Conservation (phyloP, 176 grass and related monocot genomes). For the Musa acuminata region DNA sequence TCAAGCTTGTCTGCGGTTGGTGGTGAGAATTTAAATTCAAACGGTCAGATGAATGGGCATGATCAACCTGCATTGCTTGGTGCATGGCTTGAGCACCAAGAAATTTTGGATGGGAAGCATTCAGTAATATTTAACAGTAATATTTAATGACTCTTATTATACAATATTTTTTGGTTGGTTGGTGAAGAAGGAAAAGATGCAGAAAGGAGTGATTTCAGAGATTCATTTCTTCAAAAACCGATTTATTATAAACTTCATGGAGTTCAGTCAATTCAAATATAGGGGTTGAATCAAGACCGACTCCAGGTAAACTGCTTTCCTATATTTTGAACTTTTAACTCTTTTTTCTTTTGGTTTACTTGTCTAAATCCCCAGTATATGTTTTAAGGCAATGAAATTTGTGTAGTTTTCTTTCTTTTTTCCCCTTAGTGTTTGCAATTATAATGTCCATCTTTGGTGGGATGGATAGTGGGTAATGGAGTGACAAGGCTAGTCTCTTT, state of each 20-base stretch:
- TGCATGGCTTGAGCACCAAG: constrained; percentile 62
- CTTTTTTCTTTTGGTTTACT: background rate
- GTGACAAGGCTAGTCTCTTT: no score
- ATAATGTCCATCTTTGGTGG: no score
- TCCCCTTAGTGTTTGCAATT: no score
- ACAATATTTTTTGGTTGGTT: constrained; percentile 62
- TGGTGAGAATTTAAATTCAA: constrained; percentile 21
- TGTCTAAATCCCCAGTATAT: background rate
- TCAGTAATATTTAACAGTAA: constrained; percentile 17
- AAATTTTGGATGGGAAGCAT: constrained; percentile 23
- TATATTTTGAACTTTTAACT: background rate
- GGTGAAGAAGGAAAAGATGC: constrained; percentile 18
- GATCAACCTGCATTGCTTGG: constrained; percentile 45
- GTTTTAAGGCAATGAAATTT: no score
- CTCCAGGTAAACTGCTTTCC: background rate
- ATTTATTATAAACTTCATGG: background rate
- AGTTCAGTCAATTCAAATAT: background rate
- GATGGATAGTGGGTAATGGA: no score
- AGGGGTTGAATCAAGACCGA: background rate
- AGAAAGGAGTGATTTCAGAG: background rate
- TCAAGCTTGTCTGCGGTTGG: constrained; percentile 6
- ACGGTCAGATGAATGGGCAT: constrained; percentile 30
- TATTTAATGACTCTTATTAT: constrained; percentile 31
- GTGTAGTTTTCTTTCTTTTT: no score
- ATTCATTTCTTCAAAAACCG: background rate